These are phyloP conservation scores for Gastroboletus turbinatus DNA, from an alignment of 1,284 basidiomycete genomes.

Conservation along the genomic window DNA sequence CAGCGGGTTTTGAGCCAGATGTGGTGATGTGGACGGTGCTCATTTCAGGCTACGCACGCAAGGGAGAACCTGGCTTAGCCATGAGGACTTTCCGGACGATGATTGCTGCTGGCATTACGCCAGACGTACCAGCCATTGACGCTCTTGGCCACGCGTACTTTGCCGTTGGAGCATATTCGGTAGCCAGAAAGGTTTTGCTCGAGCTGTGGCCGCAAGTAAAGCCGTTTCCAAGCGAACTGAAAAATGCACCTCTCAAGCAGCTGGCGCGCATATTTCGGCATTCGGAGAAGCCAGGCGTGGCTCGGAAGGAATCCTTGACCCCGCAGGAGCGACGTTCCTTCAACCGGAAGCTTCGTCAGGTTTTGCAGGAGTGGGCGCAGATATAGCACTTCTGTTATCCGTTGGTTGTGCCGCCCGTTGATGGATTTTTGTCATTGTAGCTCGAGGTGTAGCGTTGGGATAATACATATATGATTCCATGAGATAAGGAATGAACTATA, in stretches of 20 bases:
- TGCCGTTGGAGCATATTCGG: conserved; percentile 47
- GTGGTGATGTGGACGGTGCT: conserved; percentile 73
- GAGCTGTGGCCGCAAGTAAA: conserved; percentile 64
- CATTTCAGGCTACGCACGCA: conserved; percentile 62
- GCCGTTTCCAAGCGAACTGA: conserved; percentile 53
- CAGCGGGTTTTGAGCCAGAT: conserved; percentile 52
- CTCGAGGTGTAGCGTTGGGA: neutral
- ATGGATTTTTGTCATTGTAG: neutral
- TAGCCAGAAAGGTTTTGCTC: conserved; percentile 54
- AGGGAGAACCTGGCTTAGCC: conserved; percentile 53
- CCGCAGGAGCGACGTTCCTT: conserved; percentile 33
- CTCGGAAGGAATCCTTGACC: conserved; percentile 18
- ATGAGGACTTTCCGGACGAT: conserved; percentile 58
- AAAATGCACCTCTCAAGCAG: conserved; percentile 41
- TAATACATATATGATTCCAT: conserved; percentile 5
- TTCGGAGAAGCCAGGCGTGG: conserved; percentile 11
- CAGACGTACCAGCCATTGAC: conserved; percentile 67
- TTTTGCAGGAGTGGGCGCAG: conserved; percentile 25
- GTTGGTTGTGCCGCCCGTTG: neutral
- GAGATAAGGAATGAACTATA: neutral
- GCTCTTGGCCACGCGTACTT: conserved; percentile 68
- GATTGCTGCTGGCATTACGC: conserved; percentile 57
- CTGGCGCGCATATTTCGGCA: conserved; percentile 45
- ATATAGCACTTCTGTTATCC: conserved; percentile 1
- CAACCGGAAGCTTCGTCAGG: conserved; percentile 28